Conservation (phyloP, 768 basidiomycete genomes). For the Hygrocybe punicea region DNA sequence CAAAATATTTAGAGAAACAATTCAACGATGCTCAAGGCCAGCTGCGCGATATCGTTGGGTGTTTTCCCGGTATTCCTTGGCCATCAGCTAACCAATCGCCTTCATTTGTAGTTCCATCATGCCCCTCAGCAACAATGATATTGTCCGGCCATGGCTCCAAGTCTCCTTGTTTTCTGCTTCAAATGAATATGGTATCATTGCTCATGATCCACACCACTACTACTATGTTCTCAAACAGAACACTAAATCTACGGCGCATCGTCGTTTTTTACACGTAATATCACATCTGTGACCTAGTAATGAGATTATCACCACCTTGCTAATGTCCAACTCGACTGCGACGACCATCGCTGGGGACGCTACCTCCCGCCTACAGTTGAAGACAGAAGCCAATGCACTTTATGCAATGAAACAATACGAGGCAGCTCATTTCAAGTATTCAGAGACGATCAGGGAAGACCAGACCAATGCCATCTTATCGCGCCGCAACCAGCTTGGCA, state of each 20-base stretch:
- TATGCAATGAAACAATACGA: conserved; percentile 33
- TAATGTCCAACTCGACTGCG: too few relatives aligned
- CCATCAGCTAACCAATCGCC: conserved; percentile 27
- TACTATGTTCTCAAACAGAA: too few relatives aligned
- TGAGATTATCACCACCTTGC: too few relatives aligned
- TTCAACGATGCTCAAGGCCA: conserved; percentile 87
- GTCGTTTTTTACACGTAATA: too few relatives aligned
- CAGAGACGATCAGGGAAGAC: conserved; percentile 12
- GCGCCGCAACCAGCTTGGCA: conserved; percentile 15
- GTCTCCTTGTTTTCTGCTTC: neutral
- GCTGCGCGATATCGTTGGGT: conserved; percentile 71
- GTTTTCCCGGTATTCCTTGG: conserved; percentile 21
- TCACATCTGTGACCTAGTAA: too few relatives aligned
- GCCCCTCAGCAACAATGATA: conserved; percentile 40
- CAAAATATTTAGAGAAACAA: conserved; percentile 91
- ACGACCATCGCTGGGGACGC: neutral
- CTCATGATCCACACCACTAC: too few relatives aligned
- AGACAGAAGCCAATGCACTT: conserved; percentile 42
- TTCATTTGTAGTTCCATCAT: conserved; percentile 51
- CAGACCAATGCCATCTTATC: conserved; percentile 15
- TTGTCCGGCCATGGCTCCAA: neutral
- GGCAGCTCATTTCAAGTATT: conserved; percentile 23
- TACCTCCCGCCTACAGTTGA: conserved; percentile 26
- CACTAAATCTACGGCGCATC: too few relatives aligned
- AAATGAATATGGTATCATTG: neutral